A percentile compares a stretch with the other conserved stretches of the same genome.
phyloP scores from a whole-genome alignment of 2,329 filamentous ascomycete genomes.

The Colletotrichum agaves region DNA sequence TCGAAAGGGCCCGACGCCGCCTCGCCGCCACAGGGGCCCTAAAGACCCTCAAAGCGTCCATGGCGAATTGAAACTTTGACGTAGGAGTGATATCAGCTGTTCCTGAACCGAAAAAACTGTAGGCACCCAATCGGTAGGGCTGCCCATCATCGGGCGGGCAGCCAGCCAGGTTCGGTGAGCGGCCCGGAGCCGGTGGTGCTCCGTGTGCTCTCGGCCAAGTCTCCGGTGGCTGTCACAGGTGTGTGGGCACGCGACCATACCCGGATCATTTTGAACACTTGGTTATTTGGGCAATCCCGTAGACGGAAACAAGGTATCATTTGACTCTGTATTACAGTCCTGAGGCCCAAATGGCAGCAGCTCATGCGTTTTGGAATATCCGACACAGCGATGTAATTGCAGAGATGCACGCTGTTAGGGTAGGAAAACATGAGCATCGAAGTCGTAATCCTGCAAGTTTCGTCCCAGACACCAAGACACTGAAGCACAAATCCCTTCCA shows the following conservation, averaged over 20 bases:
- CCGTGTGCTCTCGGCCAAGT: slow-evolving; percentile 22
- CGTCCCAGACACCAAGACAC: slow-evolving; percentile 10
- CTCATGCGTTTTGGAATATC: slow-evolving; percentile 26
- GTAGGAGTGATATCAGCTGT: slow-evolving; percentile 33
- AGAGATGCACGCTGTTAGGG: slow-evolving; percentile 15
- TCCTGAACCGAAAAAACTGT: not conserved
- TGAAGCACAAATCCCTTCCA: slow-evolving; percentile 12
- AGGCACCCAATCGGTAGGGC: slow-evolving; percentile 6
- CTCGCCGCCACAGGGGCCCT: slow-evolving; percentile 10
- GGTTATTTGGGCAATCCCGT: not conserved
- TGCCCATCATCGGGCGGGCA: not conserved
- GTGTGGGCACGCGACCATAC: not conserved
- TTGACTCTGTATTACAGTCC: slow-evolving; percentile 32
- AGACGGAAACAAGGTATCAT: slow-evolving; percentile 34
- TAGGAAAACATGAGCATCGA: slow-evolving; percentile 21
- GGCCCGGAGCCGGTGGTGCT: slow-evolving; percentile 7
- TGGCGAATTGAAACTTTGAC: slow-evolving; percentile 21
- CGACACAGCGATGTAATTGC: slow-evolving; percentile 21
- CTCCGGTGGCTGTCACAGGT: not conserved
- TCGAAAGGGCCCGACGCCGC: slow-evolving; percentile 21
- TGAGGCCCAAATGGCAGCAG: slow-evolving; percentile 7
- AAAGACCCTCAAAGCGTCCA: slow-evolving; percentile 2
- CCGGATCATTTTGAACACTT: too few relatives aligned
- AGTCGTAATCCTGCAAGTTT: slow-evolving; percentile 17
- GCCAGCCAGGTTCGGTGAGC: not conserved